Base-by-base conservation (phyloP, 176 grass and related monocot genomes). In the Raddia guianensis region DNA sequence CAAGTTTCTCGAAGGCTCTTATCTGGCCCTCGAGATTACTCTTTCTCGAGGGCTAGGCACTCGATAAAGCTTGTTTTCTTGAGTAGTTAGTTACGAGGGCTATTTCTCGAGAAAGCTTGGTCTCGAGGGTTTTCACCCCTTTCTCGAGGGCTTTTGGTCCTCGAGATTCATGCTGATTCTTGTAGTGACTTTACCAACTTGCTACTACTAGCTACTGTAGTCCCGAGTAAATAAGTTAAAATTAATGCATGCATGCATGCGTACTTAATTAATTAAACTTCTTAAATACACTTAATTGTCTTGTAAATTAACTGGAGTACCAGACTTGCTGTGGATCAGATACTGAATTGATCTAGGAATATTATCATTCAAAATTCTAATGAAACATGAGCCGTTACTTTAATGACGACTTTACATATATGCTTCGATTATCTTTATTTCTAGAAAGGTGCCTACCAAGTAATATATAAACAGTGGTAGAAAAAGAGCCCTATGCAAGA, bases 301-400 rank as follows among this genome's bases (percentile, higher is more conserved):
- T 13, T 62, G 21, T 62, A 5, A 60, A 27, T 60, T 27, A 6
- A 2, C n/a, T 49, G 3, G 10, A 49, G n/a, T 6, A 19, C 12
- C 27, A 14, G 67, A 49, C 19, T 49, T n/a, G n/a, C 33, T 63
- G 3, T 7, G 53, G 3, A 62, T 45, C 9, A 63, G 3, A 62
- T 45, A 70, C 4, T n/a, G 14, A 66, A 66, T 12, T 70, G 44
- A 13, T 70, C 19, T 19, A 33, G n/a, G 67, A 27, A 49, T 48
- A 44, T 34, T 27, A 27, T 67, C 40, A 4, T 40, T 34, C 70
- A 63, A 71, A 5, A 49, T 14, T 16, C 45, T 35, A 47, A 53
- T 45, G 21, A 71, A 85, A 72, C 77, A 21, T 45, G 83, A 37
- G 49, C 75, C 83, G 6, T 72, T 65, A 63, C 75, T 79, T 84